Evolutionary conservation across 805 yeast species (phyloP).

Genomic region (Nakazawaea pomicola): DNA sequence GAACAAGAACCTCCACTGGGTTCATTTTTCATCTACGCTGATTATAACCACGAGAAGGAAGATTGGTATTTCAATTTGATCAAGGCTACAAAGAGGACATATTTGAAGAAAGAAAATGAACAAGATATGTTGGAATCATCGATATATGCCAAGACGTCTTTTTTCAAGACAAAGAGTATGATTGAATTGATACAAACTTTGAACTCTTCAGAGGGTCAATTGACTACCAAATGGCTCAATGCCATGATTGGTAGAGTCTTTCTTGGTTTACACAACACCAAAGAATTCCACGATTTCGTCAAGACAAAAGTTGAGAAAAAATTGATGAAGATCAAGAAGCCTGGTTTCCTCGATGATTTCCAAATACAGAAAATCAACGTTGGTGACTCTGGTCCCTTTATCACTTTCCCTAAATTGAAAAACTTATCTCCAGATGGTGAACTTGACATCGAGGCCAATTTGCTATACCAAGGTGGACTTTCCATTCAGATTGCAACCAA

Average conservation of each 20-base stretch:
- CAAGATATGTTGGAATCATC: slow-evolving; percentile 47
- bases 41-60: slow-evolving; percentile 78
- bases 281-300: slow-evolving; percentile 52
- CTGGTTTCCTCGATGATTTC: slow-evolving; percentile 84
- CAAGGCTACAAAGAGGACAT: slow-evolving; percentile 58
- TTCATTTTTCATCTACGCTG: slow-evolving; percentile 63
- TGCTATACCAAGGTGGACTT: slow-evolving; percentile 73
- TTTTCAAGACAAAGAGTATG: slow-evolving; percentile 66
- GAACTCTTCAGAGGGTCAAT: slow-evolving; percentile 78
- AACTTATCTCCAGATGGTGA: slow-evolving; percentile 80
- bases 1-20: slow-evolving; percentile 27
- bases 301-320: slow-evolving; percentile 61
- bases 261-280: slow-evolving; percentile 69
- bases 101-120: slow-evolving; percentile 17
- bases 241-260: slow-evolving; percentile 83
- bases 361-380: slow-evolving; percentile 65
- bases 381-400: slow-evolving; percentile 76
- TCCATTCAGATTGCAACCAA: slow-evolving; percentile 77
- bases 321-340: slow-evolving; percentile 73
- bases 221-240: slow-evolving; percentile 86
- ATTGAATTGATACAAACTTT: slow-evolving; percentile 68
- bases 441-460: slow-evolving; percentile 51
- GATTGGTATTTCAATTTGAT: slow-evolving; percentile 88
- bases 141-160: slow-evolving; percentile 65
- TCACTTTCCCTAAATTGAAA: slow-evolving; percentile 66